phyloP scores from a whole-genome alignment of 768 basidiomycete species.

The Agaricus subrufescens region DNA sequence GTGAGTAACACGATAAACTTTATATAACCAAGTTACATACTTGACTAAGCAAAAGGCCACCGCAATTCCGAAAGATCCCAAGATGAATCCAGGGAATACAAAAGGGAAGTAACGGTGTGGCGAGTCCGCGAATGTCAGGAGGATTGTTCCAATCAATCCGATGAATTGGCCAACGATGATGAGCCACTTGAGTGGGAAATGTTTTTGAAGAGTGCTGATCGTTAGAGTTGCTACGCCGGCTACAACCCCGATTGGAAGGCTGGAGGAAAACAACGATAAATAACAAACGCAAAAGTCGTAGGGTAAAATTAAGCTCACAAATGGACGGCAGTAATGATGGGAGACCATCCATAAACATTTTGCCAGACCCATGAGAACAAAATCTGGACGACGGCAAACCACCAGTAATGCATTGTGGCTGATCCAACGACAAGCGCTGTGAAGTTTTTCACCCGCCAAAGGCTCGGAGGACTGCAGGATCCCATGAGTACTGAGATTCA shows the following conservation, averaged over 20 bases:
- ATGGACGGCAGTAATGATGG: slow-evolving; percentile 31
- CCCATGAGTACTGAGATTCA: neutral
- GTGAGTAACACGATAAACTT: slow-evolving; percentile 18
- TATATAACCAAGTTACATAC: slow-evolving; percentile 23
- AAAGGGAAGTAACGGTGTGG: slow-evolving; percentile 38
- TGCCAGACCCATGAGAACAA: slow-evolving; percentile 31
- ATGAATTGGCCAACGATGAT: slow-evolving; percentile 34
- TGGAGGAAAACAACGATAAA: slow-evolving; percentile 1
- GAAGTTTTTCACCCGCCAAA: slow-evolving; percentile 36
- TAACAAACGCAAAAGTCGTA: neutral
- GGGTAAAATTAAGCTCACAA: slow-evolving; percentile 18
- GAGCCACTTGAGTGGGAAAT: slow-evolving; percentile 34
- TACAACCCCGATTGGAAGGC: slow-evolving; percentile 34
- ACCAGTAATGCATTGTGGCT: slow-evolving; percentile 32
- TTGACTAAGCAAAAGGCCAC: slow-evolving; percentile 25
- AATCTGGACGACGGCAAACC: slow-evolving; percentile 32
- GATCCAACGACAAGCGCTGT: slow-evolving; percentile 25
- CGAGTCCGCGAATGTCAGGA: slow-evolving; percentile 33
- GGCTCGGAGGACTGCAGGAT: slow-evolving; percentile 16
- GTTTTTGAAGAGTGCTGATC: slow-evolving; percentile 25
- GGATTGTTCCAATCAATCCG: slow-evolving; percentile 27
- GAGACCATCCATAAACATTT: slow-evolving; percentile 27
- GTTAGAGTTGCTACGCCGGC: slow-evolving; percentile 29
- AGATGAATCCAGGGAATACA: slow-evolving; percentile 40
- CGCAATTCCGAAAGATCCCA: slow-evolving; percentile 40